Percentiles rank a stretch among this genome's conserved stretches.
Conservation (phyloP, 371 early-diverging fungal genomes). For the Rhizopus arrhizus region DNA sequence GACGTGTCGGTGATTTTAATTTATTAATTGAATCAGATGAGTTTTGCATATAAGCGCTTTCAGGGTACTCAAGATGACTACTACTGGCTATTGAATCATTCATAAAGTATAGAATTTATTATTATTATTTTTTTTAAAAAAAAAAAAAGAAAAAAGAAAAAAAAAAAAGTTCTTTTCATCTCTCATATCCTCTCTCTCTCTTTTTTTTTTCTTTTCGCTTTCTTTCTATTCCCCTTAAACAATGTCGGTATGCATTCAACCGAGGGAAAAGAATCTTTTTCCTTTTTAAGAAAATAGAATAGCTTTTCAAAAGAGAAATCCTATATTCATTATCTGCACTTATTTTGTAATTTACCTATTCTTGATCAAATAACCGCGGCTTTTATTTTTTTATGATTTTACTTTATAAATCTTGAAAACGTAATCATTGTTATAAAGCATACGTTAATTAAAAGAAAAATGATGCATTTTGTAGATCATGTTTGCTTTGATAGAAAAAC, state of each 20-base stretch:
- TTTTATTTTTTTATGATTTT: no score
- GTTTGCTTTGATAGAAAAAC: no score
- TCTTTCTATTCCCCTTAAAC: background rate
- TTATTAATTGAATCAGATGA: background rate
- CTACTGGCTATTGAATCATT: background rate
- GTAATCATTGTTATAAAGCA: no score
- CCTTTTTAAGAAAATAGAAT: no score
- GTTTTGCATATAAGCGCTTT: background rate
- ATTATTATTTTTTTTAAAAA: background rate
- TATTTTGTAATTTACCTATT: no score
- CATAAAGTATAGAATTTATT: background rate
- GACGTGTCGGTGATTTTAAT: background rate
- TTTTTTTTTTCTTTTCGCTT: background rate
- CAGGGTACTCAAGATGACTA: background rate
- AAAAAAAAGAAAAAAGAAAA: background rate
- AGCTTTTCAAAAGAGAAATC: no score
- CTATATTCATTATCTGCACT: no score
- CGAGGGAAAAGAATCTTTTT: background rate
- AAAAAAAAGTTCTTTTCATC: background rate
- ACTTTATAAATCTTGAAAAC: no score
- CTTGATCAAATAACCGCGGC: no score
- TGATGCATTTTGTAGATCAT: no score
- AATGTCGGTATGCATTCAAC: background rate
- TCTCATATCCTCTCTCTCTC: background rate
- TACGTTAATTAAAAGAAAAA: no score